Conservation (phyloP, 768 basidiomycete genomes). For the Austroboletus eburneus region DNA sequence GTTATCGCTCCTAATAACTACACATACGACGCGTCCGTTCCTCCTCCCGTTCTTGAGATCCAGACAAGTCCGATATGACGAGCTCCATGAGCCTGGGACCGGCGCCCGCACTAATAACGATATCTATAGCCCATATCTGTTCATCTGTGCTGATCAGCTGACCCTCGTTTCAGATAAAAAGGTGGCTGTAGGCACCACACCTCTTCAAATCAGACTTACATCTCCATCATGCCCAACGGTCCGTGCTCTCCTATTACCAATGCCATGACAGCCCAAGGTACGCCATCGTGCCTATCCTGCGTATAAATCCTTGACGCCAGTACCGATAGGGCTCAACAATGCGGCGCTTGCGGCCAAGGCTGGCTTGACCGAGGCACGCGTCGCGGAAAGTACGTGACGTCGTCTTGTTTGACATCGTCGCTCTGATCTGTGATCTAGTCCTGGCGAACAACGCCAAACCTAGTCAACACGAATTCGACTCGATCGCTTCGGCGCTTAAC, state of each 20-base stretch:
- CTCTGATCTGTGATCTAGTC: constrained; percentile 34
- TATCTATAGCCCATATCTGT: constrained; percentile 5
- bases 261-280: constrained; percentile 50
- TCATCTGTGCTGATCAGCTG: constrained; percentile 12
- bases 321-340: constrained; percentile 1
- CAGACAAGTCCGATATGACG: not conserved
- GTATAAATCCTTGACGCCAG: not conserved
- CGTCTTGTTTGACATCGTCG: not conserved
- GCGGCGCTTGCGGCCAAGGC: constrained; percentile 43
- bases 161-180: constrained; percentile 13
- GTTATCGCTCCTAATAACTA: no score
- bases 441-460: constrained; percentile 42
- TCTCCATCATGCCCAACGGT: constrained; percentile 35
- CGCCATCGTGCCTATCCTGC: not conserved
- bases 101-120: not conserved
- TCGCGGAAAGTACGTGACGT: constrained; percentile 47
- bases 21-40: no score
- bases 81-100: not conserved
- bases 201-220: constrained; percentile 28
- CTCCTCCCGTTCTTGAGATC: no score
- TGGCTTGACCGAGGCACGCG: constrained; percentile 41
- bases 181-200: not conserved
- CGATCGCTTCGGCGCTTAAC: constrained; percentile 41
- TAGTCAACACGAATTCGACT: constrained; percentile 45
- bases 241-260: constrained; percentile 56